Base-by-base conservation (phyloP, 1,284 basidiomycete species). In the Cryptococcus wingfieldii region DNA sequence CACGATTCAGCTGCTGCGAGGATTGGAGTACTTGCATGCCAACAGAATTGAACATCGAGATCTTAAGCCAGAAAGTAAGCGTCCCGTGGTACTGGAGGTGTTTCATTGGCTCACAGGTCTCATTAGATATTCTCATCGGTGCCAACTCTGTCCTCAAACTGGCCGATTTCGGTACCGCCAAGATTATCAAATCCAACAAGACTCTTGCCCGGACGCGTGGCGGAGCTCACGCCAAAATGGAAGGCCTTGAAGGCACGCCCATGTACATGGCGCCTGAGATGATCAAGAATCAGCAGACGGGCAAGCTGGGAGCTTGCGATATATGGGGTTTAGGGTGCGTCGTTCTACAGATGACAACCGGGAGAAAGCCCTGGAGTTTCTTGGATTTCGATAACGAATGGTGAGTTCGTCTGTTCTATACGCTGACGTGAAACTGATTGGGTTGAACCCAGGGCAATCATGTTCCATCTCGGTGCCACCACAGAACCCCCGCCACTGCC, bases 181-280 rank as follows among this genome's bases (percentile, higher is more conserved):
- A 99, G 77, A 90, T 98, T 57, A 83, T 98, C 25, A 95, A 92
- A 77, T 95, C 93, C 65, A 88, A 91, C 65, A 86, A 89, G 50
- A 92, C 91, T 0, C 82, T 95, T 70, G 88, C 90, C 62, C 86
- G 87, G 51, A 79, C 79, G 1, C 72, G 79, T 14, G 72, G 70
- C 45, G 68, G 81, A 83, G 76, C 67, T 47, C 55, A 68, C 52
- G 78, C 72, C 3, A 78, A 76, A 25, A 89, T 88, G 75, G 89
- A 89, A 77, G 90, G 89, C 70, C 79, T 97, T 37, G 97, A 95
- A 2, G 96, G 96, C 13, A 99, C 96, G 18, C 96, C 96, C 0
- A 98, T 98, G 95, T 99, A 98, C 78, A 97, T 99, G 90, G 95
- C 92, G 10, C 96, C 96, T 1, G 96, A 99, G 73, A 87, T 98